These are phyloP conservation scores for Leccinum rimulosum DNA, from an alignment of 768 basidiomycete species.

Conservation along the genomic window DNA sequence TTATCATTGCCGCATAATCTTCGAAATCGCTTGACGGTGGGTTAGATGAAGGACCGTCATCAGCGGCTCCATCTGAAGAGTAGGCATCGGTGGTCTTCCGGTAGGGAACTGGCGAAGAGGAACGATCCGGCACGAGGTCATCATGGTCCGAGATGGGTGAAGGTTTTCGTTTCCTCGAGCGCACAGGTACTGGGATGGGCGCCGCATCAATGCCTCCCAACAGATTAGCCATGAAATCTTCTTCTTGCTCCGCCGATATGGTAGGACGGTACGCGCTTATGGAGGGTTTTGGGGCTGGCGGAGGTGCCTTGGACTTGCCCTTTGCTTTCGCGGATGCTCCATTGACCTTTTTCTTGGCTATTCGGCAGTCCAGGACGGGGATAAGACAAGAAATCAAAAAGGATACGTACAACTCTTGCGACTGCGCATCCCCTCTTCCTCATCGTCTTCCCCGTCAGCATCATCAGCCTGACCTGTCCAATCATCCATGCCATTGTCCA, in stretches of 20 bases:
- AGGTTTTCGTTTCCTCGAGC: conserved; percentile 67
- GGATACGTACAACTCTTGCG: conserved; percentile 42
- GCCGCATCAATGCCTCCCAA: conserved; percentile 67
- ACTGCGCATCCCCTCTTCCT: conserved; percentile 30
- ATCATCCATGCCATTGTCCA: conserved; percentile 96
- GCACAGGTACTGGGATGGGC: conserved; percentile 36
- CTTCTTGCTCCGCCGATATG: conserved; percentile 75
- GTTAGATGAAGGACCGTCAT: conserved; percentile 24
- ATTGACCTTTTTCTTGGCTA: conserved; percentile 29
- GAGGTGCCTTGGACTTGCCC: conserved; percentile 45
- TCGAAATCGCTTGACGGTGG: conserved; percentile 50
- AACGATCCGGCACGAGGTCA: conserved; percentile 23
- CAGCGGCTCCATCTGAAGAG: conserved; percentile 36
- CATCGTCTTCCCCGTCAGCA: conserved; percentile 56
- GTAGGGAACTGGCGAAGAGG: conserved; percentile 43
- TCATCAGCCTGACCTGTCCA: conserved; percentile 65
- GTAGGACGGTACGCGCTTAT: conserved; percentile 80
- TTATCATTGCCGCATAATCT: conserved; percentile 47
- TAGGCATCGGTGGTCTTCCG: conserved; percentile 29
- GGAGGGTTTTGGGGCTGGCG: conserved; percentile 50
- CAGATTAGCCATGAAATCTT: conserved; percentile 84
- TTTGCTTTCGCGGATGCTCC: conserved; percentile 34
- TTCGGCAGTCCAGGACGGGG: conserved; percentile 8
- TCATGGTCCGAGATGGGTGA: conserved; percentile 45
- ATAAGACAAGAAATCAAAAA: background rate